phyloP scores from a whole-genome alignment of 2,329 filamentous ascomycete species.

The Diaporthe sp. region DNA sequence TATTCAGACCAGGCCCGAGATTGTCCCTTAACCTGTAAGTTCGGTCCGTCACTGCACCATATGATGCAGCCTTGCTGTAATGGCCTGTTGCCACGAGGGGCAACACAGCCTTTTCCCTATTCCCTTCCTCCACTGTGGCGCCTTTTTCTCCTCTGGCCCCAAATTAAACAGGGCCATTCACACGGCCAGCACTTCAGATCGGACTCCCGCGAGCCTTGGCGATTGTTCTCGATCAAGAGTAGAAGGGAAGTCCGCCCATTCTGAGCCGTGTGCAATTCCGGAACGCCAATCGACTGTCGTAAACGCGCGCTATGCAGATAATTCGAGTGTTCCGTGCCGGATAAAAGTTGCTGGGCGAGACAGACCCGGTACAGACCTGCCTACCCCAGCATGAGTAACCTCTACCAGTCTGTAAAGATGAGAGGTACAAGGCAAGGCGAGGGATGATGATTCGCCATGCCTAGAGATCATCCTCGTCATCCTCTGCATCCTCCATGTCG shows the following conservation, averaged over 20 bases:
- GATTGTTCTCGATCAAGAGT: neutral
- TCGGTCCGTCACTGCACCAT: neutral
- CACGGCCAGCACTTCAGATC: neutral
- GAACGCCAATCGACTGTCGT: conserved; percentile 33
- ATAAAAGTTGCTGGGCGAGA: neutral
- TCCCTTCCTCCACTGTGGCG: neutral
- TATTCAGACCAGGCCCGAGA: neutral
- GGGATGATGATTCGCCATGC: conserved; percentile 43
- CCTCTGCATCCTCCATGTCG: conserved; percentile 71
- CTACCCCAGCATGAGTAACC: neutral
- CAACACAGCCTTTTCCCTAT: neutral
- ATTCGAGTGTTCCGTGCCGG: conserved; percentile 12
- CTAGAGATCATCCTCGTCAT: conserved; percentile 69
- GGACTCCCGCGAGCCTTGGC: neutral
- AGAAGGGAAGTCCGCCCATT: neutral
- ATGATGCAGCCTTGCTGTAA: neutral
- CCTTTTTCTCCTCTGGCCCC: neutral
- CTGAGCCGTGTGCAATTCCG: conserved; percentile 26
- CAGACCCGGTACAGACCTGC: neutral
- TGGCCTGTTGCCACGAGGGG: neutral
- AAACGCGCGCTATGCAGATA: conserved; percentile 38
- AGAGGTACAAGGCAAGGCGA: conserved; percentile 5
- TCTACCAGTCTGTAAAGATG: neutral
- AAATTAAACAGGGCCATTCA: neutral
- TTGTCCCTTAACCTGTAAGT: neutral